A percentile compares a stretch with the other conserved stretches of the same genome.
These are phyloP conservation scores for Yamadazyma sp. DNA, from an alignment of 1,139 yeast genomes.

Conservation along the genomic window DNA sequence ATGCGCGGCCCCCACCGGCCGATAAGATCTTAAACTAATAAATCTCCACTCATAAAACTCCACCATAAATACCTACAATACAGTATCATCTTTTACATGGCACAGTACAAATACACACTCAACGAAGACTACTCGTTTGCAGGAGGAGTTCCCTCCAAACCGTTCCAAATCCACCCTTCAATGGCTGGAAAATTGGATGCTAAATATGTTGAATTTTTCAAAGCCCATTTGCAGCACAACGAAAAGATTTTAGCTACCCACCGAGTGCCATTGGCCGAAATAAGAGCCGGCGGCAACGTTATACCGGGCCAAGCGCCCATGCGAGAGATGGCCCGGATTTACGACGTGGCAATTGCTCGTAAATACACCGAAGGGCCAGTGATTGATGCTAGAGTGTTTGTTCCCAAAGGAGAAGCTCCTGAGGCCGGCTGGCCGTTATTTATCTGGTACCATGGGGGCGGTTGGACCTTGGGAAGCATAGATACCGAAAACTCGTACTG, in stretches of 20 bases:
- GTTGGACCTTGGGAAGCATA: slow-evolving; percentile 49
- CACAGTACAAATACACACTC: slow-evolving; percentile 15
- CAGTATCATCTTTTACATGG: not conserved
- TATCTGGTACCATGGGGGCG: slow-evolving; percentile 52
- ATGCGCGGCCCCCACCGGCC: too few species aligned
- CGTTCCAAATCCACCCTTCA: slow-evolving; percentile 24
- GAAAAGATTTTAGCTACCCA: slow-evolving; percentile 42
- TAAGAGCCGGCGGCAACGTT: slow-evolving; percentile 46
- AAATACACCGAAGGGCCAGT: slow-evolving; percentile 26
- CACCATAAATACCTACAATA: not conserved
- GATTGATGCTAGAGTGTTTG: slow-evolving; percentile 41
- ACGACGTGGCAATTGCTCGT: slow-evolving; percentile 37
- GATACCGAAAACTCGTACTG: slow-evolving; percentile 47
- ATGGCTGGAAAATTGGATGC: slow-evolving; percentile 25
- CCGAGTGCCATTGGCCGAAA: slow-evolving; percentile 33
- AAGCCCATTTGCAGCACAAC: slow-evolving; percentile 24
- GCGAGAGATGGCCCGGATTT: slow-evolving; percentile 24
- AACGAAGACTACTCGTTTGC: slow-evolving; percentile 20
- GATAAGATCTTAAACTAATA: too few species aligned
- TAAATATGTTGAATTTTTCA: slow-evolving; percentile 37
- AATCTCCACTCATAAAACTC: not conserved
- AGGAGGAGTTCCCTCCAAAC: slow-evolving; percentile 23
- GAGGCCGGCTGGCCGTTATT: slow-evolving; percentile 44
- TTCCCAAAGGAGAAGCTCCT: slow-evolving; percentile 37
- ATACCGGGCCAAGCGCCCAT: slow-evolving; percentile 44